phyloP scores from a whole-genome alignment of 305 asterid genomes.

The Solanum hybrid region DNA sequence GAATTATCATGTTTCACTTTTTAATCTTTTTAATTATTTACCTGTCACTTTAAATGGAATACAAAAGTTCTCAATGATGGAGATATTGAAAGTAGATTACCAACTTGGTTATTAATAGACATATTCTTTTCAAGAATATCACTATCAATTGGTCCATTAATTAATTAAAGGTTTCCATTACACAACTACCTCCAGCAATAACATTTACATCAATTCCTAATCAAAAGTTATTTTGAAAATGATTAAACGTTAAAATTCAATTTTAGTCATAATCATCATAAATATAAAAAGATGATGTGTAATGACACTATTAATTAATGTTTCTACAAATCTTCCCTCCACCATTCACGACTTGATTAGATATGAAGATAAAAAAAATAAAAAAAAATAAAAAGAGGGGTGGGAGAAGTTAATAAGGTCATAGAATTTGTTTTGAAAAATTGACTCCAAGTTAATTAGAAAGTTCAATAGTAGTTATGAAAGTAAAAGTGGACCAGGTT shows the following conservation, averaged over 20 bases:
- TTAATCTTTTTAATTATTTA: background rate
- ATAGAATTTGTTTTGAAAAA: background rate
- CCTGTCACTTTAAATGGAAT: background rate
- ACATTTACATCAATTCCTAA: background rate
- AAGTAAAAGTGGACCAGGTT: background rate
- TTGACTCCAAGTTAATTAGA: background rate
- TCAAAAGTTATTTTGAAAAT: background rate
- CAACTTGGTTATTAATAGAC: background rate
- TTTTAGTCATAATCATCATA: background rate
- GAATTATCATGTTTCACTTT: background rate
- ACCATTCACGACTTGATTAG: conserved; percentile 68
- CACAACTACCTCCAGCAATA: background rate
- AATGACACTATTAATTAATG: background rate
- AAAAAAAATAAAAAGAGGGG: background rate
- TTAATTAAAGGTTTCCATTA: background rate
- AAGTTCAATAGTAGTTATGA: background rate
- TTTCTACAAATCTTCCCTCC: conserved; percentile 11
- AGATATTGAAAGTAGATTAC: conserved; percentile 1
- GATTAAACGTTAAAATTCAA: background rate
- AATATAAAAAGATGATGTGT: background rate
- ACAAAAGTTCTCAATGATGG: background rate
- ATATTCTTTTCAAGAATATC: background rate
- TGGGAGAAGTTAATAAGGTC: background rate
- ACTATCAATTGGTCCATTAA: background rate
- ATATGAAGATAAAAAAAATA: background rate